Percentiles rank a stretch among this genome's conserved stretches.
Conservation (phyloP, 441 rosid species). For the Euphorbia celastroides region DNA sequence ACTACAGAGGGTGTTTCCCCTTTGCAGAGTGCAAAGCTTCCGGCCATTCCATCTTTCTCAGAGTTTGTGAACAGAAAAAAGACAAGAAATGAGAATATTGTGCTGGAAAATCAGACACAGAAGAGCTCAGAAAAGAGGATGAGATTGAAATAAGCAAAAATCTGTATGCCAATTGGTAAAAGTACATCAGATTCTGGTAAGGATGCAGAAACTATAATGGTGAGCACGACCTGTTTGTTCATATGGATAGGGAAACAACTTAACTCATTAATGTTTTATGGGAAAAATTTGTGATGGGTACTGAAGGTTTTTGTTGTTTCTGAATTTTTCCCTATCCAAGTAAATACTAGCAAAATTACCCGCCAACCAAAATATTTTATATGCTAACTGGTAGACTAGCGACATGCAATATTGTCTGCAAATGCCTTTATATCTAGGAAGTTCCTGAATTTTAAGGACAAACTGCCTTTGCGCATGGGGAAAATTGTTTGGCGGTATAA, state of each 20-base stretch:
- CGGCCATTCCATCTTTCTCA: slow-evolving; percentile 69
- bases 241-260: not conserved
- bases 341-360: not conserved
- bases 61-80: slow-evolving; percentile 60
- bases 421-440: not conserved
- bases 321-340: not conserved
- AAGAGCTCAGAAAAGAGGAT: slow-evolving; percentile 43
- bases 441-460: not conserved
- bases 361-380: not conserved
- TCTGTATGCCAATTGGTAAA: not conserved
- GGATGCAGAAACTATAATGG: not conserved
- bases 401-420: not conserved
- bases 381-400: not conserved
- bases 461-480: not conserved
- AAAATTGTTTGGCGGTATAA: too few relatives aligned
- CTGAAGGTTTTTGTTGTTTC: not conserved
- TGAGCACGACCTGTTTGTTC: not conserved
- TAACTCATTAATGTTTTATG: not conserved
- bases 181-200: not conserved
- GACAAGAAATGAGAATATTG: slow-evolving; percentile 19
- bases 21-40: slow-evolving; percentile 28
- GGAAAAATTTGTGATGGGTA: not conserved
- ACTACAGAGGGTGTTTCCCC: slow-evolving; percentile 11
- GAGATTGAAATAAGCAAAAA: slow-evolving; percentile 36
- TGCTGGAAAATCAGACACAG: slow-evolving; percentile 28